Evolutionary conservation across 1,284 basidiomycete genomes (phyloP).

Genomic region (Pseudozyma tsukubaensis): DNA sequence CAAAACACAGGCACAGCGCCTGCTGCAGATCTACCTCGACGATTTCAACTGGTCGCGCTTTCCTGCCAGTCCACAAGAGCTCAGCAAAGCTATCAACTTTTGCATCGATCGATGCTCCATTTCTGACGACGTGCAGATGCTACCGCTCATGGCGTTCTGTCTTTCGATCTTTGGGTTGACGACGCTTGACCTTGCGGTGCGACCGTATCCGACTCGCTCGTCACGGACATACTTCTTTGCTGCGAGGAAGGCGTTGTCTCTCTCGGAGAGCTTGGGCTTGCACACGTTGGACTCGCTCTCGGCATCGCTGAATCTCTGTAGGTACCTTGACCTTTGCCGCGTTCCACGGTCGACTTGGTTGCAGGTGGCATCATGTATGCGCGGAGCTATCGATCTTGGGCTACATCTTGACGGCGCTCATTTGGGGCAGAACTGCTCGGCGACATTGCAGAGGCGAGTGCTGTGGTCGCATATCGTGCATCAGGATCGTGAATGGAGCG

Average conservation of each 20-base stretch:
- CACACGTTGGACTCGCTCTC: constrained; percentile 43
- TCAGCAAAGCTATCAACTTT: constrained; percentile 19
- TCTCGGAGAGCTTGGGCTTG: constrained; percentile 40
- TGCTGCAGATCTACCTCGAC: constrained; percentile 38
- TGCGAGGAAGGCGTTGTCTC: constrained; percentile 39
- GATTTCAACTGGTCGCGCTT: constrained; percentile 49
- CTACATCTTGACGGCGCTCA: constrained; percentile 36
- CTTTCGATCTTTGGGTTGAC: constrained; percentile 37
- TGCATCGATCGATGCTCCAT: constrained; percentile 34
- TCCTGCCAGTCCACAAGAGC: constrained; percentile 24
- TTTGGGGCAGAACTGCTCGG: constrained; percentile 35
- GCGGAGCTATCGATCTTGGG: constrained; percentile 41
- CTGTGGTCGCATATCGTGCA: constrained; percentile 48
- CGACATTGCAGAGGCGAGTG: constrained; percentile 31
- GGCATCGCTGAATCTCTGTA: constrained; percentile 42
- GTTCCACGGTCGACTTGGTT: constrained; percentile 43
- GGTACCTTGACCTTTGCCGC: constrained; percentile 42
- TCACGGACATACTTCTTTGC: constrained; percentile 48
- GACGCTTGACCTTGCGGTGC: constrained; percentile 36
- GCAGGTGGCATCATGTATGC: constrained; percentile 46
- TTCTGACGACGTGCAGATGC: constrained; percentile 43
- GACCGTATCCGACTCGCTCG: constrained; percentile 36
- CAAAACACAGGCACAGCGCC: constrained; percentile 27
- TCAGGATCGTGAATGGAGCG: constrained; percentile 47
- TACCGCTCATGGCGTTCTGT: constrained; percentile 43